Evolutionary conservation across 2,329 filamentous ascomycete species (phyloP).

Genomic region (Magnaporthiopsis rhizophila): DNA sequence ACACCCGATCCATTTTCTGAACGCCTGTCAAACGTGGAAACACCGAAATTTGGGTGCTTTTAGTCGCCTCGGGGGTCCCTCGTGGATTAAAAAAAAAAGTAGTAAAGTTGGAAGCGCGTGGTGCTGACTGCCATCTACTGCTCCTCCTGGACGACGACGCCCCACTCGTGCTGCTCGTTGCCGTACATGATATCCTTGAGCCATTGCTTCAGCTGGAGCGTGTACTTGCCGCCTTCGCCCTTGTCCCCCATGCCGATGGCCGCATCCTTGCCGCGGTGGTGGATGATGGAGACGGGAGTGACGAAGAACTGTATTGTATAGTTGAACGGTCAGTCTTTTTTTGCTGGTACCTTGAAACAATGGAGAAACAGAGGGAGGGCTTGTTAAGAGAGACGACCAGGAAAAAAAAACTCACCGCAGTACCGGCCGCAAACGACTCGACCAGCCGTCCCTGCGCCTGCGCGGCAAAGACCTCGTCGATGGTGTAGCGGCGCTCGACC

Average conservation of each 20-base stretch:
- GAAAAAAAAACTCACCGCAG: conserved; percentile 54
- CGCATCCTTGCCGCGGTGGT: conserved; percentile 58
- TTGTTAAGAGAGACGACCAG: background rate
- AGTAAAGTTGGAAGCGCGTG: background rate
- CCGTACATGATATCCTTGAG: conserved; percentile 70
- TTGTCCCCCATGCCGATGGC: conserved; percentile 50
- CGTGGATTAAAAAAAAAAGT: background rate
- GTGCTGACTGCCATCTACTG: conserved; percentile 3
- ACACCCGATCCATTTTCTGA: background rate
- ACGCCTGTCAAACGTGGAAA: background rate
- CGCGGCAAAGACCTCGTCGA: conserved; percentile 67
- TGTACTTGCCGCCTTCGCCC: conserved; percentile 45
- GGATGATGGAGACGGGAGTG: conserved; percentile 58
- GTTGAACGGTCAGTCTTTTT: background rate
- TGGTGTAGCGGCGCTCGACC: conserved; percentile 76
- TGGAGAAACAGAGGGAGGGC: too few relatives aligned
- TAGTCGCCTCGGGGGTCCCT: background rate
- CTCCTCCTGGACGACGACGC: conserved; percentile 57
- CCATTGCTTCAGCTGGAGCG: conserved; percentile 57
- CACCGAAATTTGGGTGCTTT: background rate
- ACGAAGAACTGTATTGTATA: conserved; percentile 53
- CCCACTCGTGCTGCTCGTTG: conserved; percentile 60
- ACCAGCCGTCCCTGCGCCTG: conserved; percentile 66
- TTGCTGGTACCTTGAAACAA: too few relatives aligned
- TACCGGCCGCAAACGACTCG: conserved; percentile 82